phyloP scores from a whole-genome alignment of 768 basidiomycete genomes.

The Cystofilobasidium capitatum region DNA sequence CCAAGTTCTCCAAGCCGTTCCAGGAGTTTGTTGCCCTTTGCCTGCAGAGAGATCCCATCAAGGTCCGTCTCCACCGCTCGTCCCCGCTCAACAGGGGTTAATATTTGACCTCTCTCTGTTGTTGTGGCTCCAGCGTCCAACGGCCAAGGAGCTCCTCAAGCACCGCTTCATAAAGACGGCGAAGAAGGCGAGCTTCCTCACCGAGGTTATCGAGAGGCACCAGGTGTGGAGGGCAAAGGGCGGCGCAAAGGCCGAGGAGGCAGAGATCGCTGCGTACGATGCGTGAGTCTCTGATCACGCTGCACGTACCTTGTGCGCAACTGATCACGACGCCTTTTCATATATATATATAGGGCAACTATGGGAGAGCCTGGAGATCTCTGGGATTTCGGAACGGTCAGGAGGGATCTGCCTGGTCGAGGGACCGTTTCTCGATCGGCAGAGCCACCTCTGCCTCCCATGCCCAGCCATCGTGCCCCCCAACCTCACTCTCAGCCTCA shows the following conservation, averaged over 20 bases:
- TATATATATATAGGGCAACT: slow-evolving; percentile 17
- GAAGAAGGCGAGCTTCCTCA: slow-evolving; percentile 86
- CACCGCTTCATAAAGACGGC: slow-evolving; percentile 94
- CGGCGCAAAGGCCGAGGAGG: slow-evolving; percentile 65
- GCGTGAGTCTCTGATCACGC: slow-evolving; percentile 45
- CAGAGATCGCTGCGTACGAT: slow-evolving; percentile 54
- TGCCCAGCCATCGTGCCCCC: not conserved
- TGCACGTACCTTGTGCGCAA: not conserved
- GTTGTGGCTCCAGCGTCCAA: slow-evolving; percentile 57
- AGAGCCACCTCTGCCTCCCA: slow-evolving; percentile 6
- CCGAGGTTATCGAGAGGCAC: slow-evolving; percentile 87
- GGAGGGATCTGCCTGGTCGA: slow-evolving; percentile 19
- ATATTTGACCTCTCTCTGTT: not conserved
- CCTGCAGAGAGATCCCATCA: slow-evolving; percentile 84
- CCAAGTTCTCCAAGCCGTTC: slow-evolving; percentile 75
- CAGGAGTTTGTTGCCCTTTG: slow-evolving; percentile 88
- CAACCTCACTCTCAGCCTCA: not conserved
- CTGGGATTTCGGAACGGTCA: slow-evolving; percentile 27
- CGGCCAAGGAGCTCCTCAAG: slow-evolving; percentile 87
- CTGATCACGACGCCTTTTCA: not conserved
- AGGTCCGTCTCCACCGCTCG: slow-evolving; percentile 48
- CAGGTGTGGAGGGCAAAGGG: slow-evolving; percentile 89
- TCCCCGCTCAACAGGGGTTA: not conserved
- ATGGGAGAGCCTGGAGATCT: slow-evolving; percentile 25
- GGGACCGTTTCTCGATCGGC: slow-evolving; percentile 16